These are phyloP conservation scores for Glycine soja DNA, from an alignment of 306 rosid genomes.

Conservation along the genomic window DNA sequence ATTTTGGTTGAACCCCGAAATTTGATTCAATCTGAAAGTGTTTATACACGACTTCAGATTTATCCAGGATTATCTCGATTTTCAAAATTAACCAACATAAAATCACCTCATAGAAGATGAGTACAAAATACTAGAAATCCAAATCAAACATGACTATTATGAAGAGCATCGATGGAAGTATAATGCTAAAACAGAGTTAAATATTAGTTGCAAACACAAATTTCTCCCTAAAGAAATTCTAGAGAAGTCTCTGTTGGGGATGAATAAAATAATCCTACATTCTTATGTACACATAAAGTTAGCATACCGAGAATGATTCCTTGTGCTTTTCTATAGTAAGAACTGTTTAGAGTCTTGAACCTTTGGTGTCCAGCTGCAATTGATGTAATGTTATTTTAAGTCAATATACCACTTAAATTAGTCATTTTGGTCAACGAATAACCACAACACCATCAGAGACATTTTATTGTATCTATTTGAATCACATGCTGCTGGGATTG, in stretches of 20 bases:
- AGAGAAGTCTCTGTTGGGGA: too few species aligned
- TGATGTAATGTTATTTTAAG: slow-evolving; percentile 42
- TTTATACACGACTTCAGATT: too few species aligned
- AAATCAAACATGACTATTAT: slow-evolving; percentile 32
- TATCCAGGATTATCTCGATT: too few species aligned
- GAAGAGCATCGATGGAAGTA: too few species aligned
- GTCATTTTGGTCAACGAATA: slow-evolving; percentile 39
- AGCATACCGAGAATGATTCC: slow-evolving; percentile 92
- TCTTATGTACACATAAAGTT: slow-evolving; percentile 15
- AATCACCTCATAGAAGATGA: slow-evolving; percentile 46
- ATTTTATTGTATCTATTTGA: slow-evolving; percentile 24
- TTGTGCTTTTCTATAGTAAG: slow-evolving; percentile 94
- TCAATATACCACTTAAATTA: slow-evolving; percentile 57
- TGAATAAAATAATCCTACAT: too few species aligned
- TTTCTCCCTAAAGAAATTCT: too few species aligned
- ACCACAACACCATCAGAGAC: slow-evolving; percentile 30
- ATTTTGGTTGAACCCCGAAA: too few species aligned
- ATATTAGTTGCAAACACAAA: too few species aligned
- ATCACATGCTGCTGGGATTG: not conserved
- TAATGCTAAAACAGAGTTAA: too few species aligned
- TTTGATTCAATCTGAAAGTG: too few species aligned
- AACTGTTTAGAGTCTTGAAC: slow-evolving; percentile 89
- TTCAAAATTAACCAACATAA: too few species aligned
- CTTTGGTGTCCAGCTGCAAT: slow-evolving; percentile 98
- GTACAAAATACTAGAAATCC: slow-evolving; percentile 37